phyloP scores from a whole-genome alignment of 441 rosid species.

The Raphanus hybrid region DNA sequence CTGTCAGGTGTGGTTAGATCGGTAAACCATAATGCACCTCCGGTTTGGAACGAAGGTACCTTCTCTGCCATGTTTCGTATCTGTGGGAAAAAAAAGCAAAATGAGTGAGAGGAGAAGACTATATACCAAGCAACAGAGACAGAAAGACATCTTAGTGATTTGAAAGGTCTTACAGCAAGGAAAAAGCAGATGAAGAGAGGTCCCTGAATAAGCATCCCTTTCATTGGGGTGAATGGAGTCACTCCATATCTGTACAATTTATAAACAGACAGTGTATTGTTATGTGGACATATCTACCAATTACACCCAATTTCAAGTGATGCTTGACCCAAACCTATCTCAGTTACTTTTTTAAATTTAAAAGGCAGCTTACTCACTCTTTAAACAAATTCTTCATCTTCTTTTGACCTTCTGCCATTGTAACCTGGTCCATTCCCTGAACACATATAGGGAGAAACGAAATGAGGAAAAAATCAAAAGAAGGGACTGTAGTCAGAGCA shows the following conservation, averaged over 20 bases:
- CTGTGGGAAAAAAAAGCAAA: conserved; percentile 42
- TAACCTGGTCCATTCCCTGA: conserved; percentile 55
- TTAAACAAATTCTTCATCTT: conserved; percentile 63
- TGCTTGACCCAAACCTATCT: neutral
- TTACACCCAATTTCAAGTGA: neutral
- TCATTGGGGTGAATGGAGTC: conserved; percentile 75
- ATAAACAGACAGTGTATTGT: conserved; percentile 22
- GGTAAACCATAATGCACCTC: conserved; percentile 86
- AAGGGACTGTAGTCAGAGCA: neutral
- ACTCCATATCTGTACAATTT: conserved; percentile 71
- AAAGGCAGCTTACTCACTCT: conserved; percentile 74
- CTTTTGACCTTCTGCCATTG: conserved; percentile 59
- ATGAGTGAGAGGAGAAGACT: neutral
- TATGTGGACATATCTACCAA: conserved; percentile 7
- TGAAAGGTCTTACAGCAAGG: conserved; percentile 65
- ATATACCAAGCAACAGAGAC: neutral
- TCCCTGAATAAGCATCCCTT: conserved; percentile 78
- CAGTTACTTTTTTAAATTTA: neutral
- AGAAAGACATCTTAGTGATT: too few relatives aligned
- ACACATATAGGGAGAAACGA: conserved; percentile 7
- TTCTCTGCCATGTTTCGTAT: conserved; percentile 89
- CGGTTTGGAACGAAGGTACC: conserved; percentile 83
- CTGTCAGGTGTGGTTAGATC: conserved; percentile 81
- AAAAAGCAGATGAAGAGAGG: conserved; percentile 76
- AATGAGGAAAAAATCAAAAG: neutral